Conservation (phyloP, 768 basidiomycete genomes). For the Tylopilus felleus region DNA sequence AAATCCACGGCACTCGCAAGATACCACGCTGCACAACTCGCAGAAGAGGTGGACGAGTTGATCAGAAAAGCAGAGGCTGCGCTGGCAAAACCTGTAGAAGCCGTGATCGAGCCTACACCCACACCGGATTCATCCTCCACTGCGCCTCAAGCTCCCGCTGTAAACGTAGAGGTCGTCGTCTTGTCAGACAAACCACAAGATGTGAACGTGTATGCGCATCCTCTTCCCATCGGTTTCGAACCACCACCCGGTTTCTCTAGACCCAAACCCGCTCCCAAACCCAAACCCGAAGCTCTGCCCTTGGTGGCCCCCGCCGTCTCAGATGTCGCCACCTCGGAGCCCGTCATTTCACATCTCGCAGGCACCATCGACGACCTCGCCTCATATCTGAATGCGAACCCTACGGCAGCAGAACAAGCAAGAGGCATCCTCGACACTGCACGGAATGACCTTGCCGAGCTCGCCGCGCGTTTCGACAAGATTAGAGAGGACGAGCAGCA, state of each 20-base stretch:
- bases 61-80: conserved; percentile 72
- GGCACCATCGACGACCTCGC: conserved; percentile 91
- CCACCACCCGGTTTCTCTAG: conserved; percentile 85
- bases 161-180: conserved; percentile 25
- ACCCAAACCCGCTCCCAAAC: conserved; percentile 48
- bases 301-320: conserved; percentile 78
- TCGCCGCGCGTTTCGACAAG: conserved; percentile 73
- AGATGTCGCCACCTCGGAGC: conserved; percentile 72
- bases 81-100: conserved; percentile 43
- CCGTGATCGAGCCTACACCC: conserved; percentile 20
- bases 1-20: conserved; percentile 43
- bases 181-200: conserved; percentile 26
- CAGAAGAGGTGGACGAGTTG: conserved; percentile 65
- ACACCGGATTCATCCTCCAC: conserved; percentile 24
- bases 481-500: conserved; percentile 76
- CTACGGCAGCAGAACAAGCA: conserved; percentile 63
- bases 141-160: conserved; percentile 20
- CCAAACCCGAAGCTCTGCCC: conserved; percentile 50
- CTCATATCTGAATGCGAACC: conserved; percentile 73
- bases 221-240: conserved; percentile 91
- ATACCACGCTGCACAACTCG: conserved; percentile 48
- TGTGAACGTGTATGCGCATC: conserved; percentile 49
- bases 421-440: conserved; percentile 76
- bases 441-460: conserved; percentile 72
- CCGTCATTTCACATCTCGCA: conserved; percentile 90